Conservation (phyloP, 2,329 filamentous ascomycete species). For the Fusarium transvaalense region DNA sequence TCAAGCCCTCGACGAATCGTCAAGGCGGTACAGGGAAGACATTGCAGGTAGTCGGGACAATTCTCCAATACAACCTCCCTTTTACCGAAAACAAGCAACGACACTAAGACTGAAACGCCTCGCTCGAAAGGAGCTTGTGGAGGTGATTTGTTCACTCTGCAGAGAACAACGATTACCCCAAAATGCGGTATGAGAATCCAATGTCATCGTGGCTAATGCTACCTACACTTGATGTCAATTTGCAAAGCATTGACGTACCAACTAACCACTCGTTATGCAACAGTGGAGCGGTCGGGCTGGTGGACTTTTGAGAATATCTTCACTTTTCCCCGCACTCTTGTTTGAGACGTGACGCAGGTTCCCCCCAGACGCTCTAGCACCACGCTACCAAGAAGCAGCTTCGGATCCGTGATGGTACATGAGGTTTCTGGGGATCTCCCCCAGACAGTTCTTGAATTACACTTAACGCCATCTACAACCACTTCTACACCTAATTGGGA, state of each 20-base stretch:
- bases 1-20: constrained; percentile 17
- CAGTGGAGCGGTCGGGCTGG: constrained; percentile 23
- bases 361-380: constrained; percentile 35
- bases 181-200: constrained; percentile 26
- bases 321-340: constrained; percentile 38
- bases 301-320: constrained; percentile 28
- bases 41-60: constrained; percentile 20
- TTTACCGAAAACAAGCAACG: constrained; percentile 44
- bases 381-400: constrained; percentile 37
- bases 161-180: constrained; percentile 23
- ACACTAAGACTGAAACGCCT: constrained; percentile 23
- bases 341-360: constrained; percentile 25
- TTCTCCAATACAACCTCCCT: constrained; percentile 44
- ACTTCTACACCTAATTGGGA: constrained; percentile 29
- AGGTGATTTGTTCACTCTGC: constrained; percentile 8
- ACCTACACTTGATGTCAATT: background rate
- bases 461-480: constrained; percentile 20
- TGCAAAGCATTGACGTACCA: background rate
- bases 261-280: constrained; percentile 7
- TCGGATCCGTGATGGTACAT: constrained; percentile 43
- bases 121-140: constrained; percentile 49
- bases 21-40: constrained; percentile 3
- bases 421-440: constrained; percentile 26
- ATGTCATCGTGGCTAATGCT: constrained; percentile 8
- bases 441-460: constrained; percentile 32